Percentiles rank a stretch among this genome's conserved stretches.
These are phyloP conservation scores for Aspergillus sp. DNA, from an alignment of 2,329 filamentous ascomycete species.

Conservation along the genomic window DNA sequence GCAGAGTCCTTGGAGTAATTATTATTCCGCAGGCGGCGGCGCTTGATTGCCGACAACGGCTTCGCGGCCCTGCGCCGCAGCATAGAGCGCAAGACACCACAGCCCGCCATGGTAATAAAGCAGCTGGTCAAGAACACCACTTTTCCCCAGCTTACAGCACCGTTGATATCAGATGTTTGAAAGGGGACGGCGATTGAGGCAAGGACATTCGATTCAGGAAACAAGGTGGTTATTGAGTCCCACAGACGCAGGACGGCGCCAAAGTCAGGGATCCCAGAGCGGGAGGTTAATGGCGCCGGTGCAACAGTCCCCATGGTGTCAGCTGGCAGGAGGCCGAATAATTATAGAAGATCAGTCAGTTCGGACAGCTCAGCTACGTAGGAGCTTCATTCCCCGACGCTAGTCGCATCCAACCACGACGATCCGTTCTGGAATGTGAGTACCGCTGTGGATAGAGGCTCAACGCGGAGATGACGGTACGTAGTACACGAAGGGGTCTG, in stretches of 20 bases:
- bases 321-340: not conserved
- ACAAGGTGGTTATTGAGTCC: conserved; percentile 11
- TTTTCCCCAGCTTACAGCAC: conserved; percentile 19
- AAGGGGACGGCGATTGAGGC: conserved; percentile 11
- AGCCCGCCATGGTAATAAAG: conserved; percentile 28
- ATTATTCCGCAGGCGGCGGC: conserved; percentile 12
- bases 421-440: conserved; percentile 15
- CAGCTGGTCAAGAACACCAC: conserved; percentile 23
- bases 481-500: no score
- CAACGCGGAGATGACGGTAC: conserved; percentile 13
- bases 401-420: conserved; percentile 1
- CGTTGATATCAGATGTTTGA: conserved; percentile 18
- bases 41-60: conserved; percentile 10
- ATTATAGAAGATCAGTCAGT: not conserved
- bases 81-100: conserved; percentile 23
- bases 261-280: conserved; percentile 3
- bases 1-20: conserved; percentile 16
- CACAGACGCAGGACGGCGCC: conserved; percentile 10
- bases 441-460: no score
- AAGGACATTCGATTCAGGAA: conserved; percentile 11
- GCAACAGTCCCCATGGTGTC: conserved; percentile 8
- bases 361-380: no score
- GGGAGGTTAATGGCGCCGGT: conserved; percentile 4
- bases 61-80: conserved; percentile 13
- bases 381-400: not conserved